Percentiles rank a stretch among this genome's conserved stretches.
Conservation (phyloP, 148 eudicot species). For the Chenopodium suecicum region DNA sequence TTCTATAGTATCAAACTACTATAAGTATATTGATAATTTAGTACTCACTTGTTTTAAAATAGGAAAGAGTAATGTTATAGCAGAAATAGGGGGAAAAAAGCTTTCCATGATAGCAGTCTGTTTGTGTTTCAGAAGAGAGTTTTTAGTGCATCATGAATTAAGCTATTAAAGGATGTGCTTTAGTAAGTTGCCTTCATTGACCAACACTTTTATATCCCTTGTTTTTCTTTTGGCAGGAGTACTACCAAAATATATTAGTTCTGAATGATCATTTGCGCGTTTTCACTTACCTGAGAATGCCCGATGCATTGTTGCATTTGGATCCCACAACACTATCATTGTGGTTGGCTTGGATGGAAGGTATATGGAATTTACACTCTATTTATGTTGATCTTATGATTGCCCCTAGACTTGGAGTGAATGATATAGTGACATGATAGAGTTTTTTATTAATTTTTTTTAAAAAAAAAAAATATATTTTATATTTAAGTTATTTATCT, state of each 20-base stretch:
- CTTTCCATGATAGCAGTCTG: not conserved
- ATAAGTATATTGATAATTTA: not conserved
- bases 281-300: slow-evolving; percentile 75
- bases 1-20: not conserved
- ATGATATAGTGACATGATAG: not conserved
- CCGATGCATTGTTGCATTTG: slow-evolving; percentile 76
- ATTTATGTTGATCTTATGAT: not conserved
- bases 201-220: not conserved
- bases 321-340: slow-evolving; percentile 69
- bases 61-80: not conserved
- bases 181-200: not conserved
- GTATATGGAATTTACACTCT: slow-evolving; percentile 31
- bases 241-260: slow-evolving; percentile 88
- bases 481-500: not conserved
- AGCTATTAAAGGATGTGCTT: not conserved
- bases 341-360: slow-evolving; percentile 91
- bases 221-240: slow-evolving; percentile 48
- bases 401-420: not conserved
- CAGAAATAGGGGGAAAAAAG: not conserved
- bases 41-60: not conserved
- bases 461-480: too few species aligned
- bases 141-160: not conserved
- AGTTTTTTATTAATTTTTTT: too few species aligned
- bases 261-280: slow-evolving; percentile 98
- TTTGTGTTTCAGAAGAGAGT: not conserved